Conservation (phyloP, 257 asterid genomes). For the Nicotiana obtusifolia region DNA sequence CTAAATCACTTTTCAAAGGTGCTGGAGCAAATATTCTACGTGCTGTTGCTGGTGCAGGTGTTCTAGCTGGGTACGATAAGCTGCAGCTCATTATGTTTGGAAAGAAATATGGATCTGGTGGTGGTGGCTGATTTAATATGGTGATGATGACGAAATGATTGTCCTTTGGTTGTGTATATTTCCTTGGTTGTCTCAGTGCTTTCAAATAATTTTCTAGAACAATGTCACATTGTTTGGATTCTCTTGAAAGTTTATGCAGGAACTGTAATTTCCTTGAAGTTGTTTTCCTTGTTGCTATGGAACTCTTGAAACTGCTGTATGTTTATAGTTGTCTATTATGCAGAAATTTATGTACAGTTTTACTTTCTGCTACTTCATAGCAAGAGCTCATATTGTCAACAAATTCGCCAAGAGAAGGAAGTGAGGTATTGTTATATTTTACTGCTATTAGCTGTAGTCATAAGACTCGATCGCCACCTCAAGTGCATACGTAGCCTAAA, state of each 20-base stretch:
- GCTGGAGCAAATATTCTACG: constrained; percentile 79
- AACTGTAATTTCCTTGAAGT: background rate
- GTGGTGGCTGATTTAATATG: constrained; percentile 33
- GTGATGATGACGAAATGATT: constrained; percentile 33
- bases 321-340: background rate
- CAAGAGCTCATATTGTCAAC: background rate
- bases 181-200: background rate
- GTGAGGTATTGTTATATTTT: background rate
- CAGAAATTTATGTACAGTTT: background rate
- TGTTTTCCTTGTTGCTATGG: background rate
- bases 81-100: constrained; percentile 58
- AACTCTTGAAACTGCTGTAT: constrained; percentile 1
- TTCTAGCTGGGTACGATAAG: constrained; percentile 68
- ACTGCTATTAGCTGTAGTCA: no score
- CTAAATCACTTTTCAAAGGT: constrained; percentile 64
- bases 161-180: background rate
- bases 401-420: background rate
- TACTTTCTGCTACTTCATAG: background rate
- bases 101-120: constrained; percentile 70
- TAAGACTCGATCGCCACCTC: no score
- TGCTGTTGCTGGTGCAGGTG: constrained; percentile 84
- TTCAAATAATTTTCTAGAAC: constrained; percentile 5
- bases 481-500: no score
- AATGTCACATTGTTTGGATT: background rate
- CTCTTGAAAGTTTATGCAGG: background rate